Conservation (phyloP, 148 eudicot species). For the Polygonum maritimum region DNA sequence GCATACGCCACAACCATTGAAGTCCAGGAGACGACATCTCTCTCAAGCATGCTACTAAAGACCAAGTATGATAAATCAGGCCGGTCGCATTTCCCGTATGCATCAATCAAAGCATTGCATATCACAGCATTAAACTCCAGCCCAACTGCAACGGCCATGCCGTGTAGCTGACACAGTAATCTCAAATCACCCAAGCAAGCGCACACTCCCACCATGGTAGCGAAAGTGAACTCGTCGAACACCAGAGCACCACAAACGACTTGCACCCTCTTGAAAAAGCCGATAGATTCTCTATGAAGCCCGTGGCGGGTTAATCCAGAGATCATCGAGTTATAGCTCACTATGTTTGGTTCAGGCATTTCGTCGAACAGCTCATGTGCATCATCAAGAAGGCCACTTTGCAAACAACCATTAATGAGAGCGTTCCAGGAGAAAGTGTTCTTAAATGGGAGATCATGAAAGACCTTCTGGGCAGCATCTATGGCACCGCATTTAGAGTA, state of each 20-base stretch:
- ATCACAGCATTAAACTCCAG: conserved; percentile 32
- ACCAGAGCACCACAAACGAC: conserved; percentile 16
- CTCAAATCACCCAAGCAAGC: conserved; percentile 27
- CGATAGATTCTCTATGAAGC: conserved; percentile 27
- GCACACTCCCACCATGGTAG: conserved; percentile 39
- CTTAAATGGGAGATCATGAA: conserved; percentile 42
- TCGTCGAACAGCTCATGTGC: conserved; percentile 47
- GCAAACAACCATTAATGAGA: conserved; percentile 35
- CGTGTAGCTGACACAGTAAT: conserved; percentile 46
- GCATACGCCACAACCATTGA: conserved; percentile 56
- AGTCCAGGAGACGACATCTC: conserved; percentile 67
- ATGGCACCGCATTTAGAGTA: conserved; percentile 46
- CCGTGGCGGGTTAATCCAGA: conserved; percentile 44
- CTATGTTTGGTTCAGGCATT: conserved; percentile 56
- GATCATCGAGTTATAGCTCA: conserved; percentile 48
- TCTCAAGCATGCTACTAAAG: conserved; percentile 42
- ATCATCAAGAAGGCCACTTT: conserved; percentile 23
- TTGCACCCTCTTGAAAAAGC: conserved; percentile 39
- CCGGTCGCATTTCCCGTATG: conserved; percentile 63
- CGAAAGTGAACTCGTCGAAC: conserved; percentile 49
- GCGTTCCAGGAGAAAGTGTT: conserved; percentile 63
- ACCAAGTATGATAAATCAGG: conserved; percentile 26
- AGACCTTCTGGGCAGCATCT: conserved; percentile 37
- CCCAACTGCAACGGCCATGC: conserved; percentile 31
- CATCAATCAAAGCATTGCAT: conserved; percentile 50